These are phyloP conservation scores for Globisporangium emineosum DNA, from an alignment of 352 stramenopile species.

Conservation along the genomic window DNA sequence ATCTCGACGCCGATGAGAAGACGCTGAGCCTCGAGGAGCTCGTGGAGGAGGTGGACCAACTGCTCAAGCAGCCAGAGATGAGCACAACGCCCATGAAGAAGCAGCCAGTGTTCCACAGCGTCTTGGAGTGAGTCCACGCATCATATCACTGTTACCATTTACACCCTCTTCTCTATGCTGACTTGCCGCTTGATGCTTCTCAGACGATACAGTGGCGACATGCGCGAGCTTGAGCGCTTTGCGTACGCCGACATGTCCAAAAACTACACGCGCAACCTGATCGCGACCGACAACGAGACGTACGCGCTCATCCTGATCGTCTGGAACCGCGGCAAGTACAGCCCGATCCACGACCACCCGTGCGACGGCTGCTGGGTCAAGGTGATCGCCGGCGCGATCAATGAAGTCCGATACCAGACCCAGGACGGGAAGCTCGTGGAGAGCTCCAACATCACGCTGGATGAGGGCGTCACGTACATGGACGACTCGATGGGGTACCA, in stretches of 20 bases:
- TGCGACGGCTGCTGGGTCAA: constrained; percentile 85
- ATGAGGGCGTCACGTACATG: constrained; percentile 47
- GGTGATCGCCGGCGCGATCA: constrained; percentile 60
- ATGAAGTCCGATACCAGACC: constrained; percentile 67
- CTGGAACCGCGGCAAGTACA: constrained; percentile 84
- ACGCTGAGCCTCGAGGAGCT: constrained; percentile 35
- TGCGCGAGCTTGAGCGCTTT: constrained; percentile 59
- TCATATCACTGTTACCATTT: neutral
- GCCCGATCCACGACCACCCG: constrained; percentile 87
- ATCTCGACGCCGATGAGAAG: neutral
- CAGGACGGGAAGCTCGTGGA: constrained; percentile 24
- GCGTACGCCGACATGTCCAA: constrained; percentile 64
- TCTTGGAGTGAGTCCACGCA: constrained; percentile 35
- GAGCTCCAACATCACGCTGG: constrained; percentile 28
- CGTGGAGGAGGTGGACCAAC: constrained; percentile 37
- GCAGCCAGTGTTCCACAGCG: constrained; percentile 26
- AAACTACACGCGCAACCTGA: constrained; percentile 90
- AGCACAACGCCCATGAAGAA: constrained; percentile 37
- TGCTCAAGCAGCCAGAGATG: constrained; percentile 30
- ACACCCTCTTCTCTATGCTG: neutral
- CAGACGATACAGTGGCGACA: constrained; percentile 39
- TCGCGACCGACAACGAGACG: constrained; percentile 84
- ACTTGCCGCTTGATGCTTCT: neutral
- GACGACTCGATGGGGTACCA: constrained; percentile 77
- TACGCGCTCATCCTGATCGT: constrained; percentile 93